Percentiles rank a stretch among this genome's conserved stretches.
These are phyloP conservation scores for Blastobotrys serpentis DNA, from an alignment of 1,139 yeast genomes.

Conservation along the genomic window DNA sequence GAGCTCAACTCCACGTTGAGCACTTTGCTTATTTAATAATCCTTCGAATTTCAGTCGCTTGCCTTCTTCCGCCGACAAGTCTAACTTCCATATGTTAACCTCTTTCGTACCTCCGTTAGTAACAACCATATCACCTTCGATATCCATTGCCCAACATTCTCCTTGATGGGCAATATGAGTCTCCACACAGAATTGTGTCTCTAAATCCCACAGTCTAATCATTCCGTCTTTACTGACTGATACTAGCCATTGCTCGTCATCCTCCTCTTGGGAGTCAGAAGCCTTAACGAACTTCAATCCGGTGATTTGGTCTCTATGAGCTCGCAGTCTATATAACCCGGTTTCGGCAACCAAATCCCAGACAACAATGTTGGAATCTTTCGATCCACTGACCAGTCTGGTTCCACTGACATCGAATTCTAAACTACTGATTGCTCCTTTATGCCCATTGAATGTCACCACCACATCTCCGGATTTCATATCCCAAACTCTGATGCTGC, in stretches of 20 bases:
- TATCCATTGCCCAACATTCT: conserved; percentile 80
- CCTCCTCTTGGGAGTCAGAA: conserved; percentile 27
- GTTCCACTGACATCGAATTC: conserved; percentile 81
- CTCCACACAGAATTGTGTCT: conserved; percentile 85
- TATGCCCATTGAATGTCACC: conserved; percentile 84
- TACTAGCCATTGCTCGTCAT: conserved; percentile 57
- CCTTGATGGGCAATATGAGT: conserved; percentile 92
- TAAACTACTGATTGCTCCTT: conserved; percentile 65
- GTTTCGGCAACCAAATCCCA: conserved; percentile 96
- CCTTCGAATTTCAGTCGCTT: conserved; percentile 52
- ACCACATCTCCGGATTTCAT: conserved; percentile 71
- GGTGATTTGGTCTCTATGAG: conserved; percentile 88
- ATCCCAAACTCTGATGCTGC: conserved; percentile 93
- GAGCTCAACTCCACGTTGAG: conserved; percentile 66
- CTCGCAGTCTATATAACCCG: conserved; percentile 80
- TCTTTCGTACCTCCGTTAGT: conserved; percentile 83
- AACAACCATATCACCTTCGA: conserved; percentile 39
- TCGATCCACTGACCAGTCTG: conserved; percentile 78
- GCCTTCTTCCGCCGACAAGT: conserved; percentile 53
- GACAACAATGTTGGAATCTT: conserved; percentile 76
- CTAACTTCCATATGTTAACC: conserved; percentile 76
- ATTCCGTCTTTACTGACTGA: conserved; percentile 87
- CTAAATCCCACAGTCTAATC: conserved; percentile 88
- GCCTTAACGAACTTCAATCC: conserved; percentile 52
- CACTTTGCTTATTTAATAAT: conserved; percentile 70